Conservation (phyloP, 2,329 filamentous ascomycete species). For the Aspergillus melleus region DNA sequence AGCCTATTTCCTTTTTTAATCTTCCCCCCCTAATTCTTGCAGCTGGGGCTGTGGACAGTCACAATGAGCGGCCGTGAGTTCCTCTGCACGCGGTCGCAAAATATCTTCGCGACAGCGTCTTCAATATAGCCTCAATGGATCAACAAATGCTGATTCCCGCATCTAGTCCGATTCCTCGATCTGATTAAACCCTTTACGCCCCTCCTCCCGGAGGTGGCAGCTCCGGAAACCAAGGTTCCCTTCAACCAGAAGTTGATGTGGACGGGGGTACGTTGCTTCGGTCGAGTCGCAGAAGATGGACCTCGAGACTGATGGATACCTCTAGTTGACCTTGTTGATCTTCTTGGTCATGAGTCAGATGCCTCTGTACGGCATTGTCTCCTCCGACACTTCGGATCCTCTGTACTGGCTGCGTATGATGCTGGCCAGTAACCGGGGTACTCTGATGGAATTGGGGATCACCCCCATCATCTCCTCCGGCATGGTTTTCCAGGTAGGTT, state of each 20-base stretch:
- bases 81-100: constrained; percentile 30
- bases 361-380: constrained; percentile 98
- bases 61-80: constrained; percentile 62
- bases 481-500: constrained; percentile 88
- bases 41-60: constrained; percentile 41
- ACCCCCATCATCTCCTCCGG: constrained; percentile 99
- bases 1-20: constrained; percentile 29
- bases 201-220: constrained; percentile 98
- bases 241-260: constrained; percentile 99
- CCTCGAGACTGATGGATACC: constrained; percentile 20
- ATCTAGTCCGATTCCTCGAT: constrained; percentile 94
- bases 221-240: constrained; percentile 95
- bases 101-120: constrained; percentile 16
- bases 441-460: constrained; percentile 93
- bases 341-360: constrained; percentile 99
- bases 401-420: constrained; percentile 99
- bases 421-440: constrained; percentile 97
- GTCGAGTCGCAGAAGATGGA: constrained; percentile 11
- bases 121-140: constrained; percentile 26
- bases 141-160: constrained; percentile 24
- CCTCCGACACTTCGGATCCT: constrained; percentile 95
- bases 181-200: constrained; percentile 99
- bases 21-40: constrained; percentile 21
- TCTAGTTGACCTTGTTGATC: constrained; percentile 81
- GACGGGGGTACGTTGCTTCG: constrained; percentile 62